Evolutionary conservation across 192 early-diverging fungal species (phyloP).

Genomic region (Radiomyces spectabilis): DNA sequence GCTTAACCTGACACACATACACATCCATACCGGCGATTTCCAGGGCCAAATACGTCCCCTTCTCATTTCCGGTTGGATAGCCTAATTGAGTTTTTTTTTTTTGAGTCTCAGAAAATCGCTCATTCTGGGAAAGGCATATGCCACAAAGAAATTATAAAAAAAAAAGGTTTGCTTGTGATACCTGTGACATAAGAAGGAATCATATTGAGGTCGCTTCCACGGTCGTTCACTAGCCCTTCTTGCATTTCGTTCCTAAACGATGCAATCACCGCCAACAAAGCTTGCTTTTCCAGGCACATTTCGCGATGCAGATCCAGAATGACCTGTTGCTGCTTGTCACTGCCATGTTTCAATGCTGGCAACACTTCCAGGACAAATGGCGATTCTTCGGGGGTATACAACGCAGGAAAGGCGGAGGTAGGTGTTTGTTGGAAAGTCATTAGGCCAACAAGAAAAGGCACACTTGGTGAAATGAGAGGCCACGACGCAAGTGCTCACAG

Average conservation of each 20-base stretch:
- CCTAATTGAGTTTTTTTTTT: constrained; percentile 6
- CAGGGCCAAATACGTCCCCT: constrained; percentile 79
- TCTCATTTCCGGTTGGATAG: constrained; percentile 80
- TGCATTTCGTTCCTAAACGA: constrained; percentile 17
- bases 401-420: too few relatives aligned
- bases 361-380: too few relatives aligned
- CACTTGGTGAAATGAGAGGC: too few relatives aligned
- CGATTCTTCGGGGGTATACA: too few relatives aligned
- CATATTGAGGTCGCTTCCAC: constrained; percentile 51
- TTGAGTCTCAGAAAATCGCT: background rate
- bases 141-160: background rate
- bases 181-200: constrained; percentile 81
- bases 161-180: constrained; percentile 9
- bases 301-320: constrained; percentile 12
- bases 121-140: background rate
- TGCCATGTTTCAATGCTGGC: constrained; percentile 9
- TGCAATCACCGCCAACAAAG: constrained; percentile 8
- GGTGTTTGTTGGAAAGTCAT: too few relatives aligned
- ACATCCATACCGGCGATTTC: constrained; percentile 94
- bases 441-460: too few relatives aligned
- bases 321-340: constrained; percentile 3
- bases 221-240: constrained; percentile 17
- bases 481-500: too few relatives aligned
- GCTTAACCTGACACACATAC: constrained; percentile 74
- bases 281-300: constrained; percentile 7